These are phyloP conservation scores for Tritrichomonas musculus DNA, from an alignment of 208 protist genomes.

Conservation along the genomic window DNA sequence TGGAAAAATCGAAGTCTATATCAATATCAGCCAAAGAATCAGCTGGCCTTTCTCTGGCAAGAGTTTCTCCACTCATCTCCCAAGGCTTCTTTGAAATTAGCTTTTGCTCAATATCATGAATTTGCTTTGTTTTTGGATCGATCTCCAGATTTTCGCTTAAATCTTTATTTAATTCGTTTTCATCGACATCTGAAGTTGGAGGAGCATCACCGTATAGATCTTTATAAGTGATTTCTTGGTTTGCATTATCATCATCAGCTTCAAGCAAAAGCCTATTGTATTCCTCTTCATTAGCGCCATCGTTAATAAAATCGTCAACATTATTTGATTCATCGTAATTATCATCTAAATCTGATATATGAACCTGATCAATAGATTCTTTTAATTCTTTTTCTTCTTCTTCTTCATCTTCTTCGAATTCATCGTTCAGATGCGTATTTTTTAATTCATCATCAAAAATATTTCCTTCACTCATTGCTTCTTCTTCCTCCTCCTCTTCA, in stretches of 20 bases:
- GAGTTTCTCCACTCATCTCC: not conserved
- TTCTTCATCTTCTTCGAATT: not conserved
- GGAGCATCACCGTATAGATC: not conserved
- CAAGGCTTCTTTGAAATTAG: not conserved
- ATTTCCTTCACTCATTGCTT: not conserved
- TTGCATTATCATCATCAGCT: not conserved
- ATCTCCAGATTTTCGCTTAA: not conserved
- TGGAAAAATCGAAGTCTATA: not conserved
- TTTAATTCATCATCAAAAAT: too few relatives aligned
- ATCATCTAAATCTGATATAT: not conserved
- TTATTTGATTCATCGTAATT: not conserved
- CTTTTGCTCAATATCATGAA: not conserved
- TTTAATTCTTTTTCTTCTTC: not conserved
- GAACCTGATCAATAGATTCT: not conserved
- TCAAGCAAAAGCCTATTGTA: not conserved
- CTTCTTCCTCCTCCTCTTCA: not conserved
- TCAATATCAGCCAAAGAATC: constrained; percentile 28
- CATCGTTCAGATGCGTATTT: too few relatives aligned
- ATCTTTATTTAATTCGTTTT: not conserved
- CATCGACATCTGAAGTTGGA: not conserved
- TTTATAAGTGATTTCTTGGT: not conserved
- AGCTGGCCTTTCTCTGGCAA: not conserved
- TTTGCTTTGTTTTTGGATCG: not conserved
- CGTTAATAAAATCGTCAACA: not conserved
- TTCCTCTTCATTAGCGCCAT: not conserved